phyloP scores from a whole-genome alignment of 345 rosid genomes.

The Bretschneidera sinensis region DNA sequence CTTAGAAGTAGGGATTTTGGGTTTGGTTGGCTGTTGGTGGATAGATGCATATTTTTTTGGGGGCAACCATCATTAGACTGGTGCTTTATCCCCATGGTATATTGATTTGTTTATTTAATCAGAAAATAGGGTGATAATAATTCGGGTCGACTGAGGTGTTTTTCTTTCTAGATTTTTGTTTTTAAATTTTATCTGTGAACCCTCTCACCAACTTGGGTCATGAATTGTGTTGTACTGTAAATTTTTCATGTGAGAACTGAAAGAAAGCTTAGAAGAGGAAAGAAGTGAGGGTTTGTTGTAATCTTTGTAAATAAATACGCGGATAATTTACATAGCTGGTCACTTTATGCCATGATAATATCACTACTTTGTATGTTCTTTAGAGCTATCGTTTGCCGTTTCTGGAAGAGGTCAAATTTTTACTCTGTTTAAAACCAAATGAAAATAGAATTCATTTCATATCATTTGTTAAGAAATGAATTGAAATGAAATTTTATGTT shows the following conservation, averaged over 20 bases:
- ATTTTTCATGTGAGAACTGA: constrained; percentile 24
- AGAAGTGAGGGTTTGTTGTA: constrained; percentile 23
- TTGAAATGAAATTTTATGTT: too few relatives aligned
- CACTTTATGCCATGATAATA: too few relatives aligned
- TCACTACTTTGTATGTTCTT: too few relatives aligned
- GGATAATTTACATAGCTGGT: not conserved
- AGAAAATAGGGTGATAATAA: constrained; percentile 20
- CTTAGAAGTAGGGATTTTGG: constrained; percentile 30
- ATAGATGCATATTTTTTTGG: constrained; percentile 61
- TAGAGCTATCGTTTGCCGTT: too few relatives aligned
- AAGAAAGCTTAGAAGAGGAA: constrained; percentile 24
- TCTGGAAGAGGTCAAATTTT: too few relatives aligned
- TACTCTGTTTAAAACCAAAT: too few relatives aligned
- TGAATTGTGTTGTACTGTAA: constrained; percentile 31
- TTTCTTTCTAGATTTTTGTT: too few relatives aligned
- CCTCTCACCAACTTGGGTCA: constrained; percentile 21
- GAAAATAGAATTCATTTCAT: too few relatives aligned
- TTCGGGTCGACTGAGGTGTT: constrained; percentile 25
- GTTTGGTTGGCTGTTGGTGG: constrained; percentile 29
- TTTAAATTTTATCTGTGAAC: constrained; percentile 1
- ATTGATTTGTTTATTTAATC: constrained; percentile 42
- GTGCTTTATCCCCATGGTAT: constrained; percentile 39
- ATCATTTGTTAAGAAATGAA: too few relatives aligned
- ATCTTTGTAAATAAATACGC: constrained; percentile 37
- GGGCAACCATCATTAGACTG: constrained; percentile 38